Base-by-base conservation (phyloP, 331 rosid genomes). In the Saraca asoca region DNA sequence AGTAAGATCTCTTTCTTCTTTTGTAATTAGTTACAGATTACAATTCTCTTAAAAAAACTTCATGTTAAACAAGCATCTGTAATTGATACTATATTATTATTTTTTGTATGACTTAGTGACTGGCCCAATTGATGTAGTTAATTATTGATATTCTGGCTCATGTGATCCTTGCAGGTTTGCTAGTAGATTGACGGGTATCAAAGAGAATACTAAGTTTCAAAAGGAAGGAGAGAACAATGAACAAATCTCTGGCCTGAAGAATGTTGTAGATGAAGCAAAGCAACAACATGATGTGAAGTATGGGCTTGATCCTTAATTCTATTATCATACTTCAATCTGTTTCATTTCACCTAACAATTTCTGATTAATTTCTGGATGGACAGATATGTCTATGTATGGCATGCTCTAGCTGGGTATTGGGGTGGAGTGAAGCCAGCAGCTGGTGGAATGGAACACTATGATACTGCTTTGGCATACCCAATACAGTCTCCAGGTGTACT, bases 351-450 rank as follows among this genome's bases (percentile, higher is more conserved):
- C 52, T 50, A 3, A 33, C 7, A 33, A 43, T 62, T 18, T 62
- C 67, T 7, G 33, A 35, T 72, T 62, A 18, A 13, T 57, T n/a
- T 49, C 9, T 46, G 51, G 53, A 43, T 55, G 52, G 29, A 44
- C 92, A 94, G 98, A 42, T 82, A 68, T 75, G 87, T 90, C 29
- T 94, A 83, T 69, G 99, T 88, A 24, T 94, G 99, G 99, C 99
- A 94, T 83, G 99, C 99, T 33, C 72, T 94, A 35, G 93, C 91
- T 54, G 99, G 99, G 19, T 94, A 94, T 59, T 94, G 99, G 99
- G 99, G 97, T 51, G 99, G 99, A 69, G 99, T 94, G 66, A 88
- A 90, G 68, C 99, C 96, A 39, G 85, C 91, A 51, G 93, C 92
- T 51, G 43, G 65, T 12, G 99, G 97, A 64, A 88, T 94, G 97